Percentiles rank a stretch among this genome's conserved stretches.
Evolutionary conservation across 1,139 yeast species (phyloP).

Genomic region (Taphrina sp.): DNA sequence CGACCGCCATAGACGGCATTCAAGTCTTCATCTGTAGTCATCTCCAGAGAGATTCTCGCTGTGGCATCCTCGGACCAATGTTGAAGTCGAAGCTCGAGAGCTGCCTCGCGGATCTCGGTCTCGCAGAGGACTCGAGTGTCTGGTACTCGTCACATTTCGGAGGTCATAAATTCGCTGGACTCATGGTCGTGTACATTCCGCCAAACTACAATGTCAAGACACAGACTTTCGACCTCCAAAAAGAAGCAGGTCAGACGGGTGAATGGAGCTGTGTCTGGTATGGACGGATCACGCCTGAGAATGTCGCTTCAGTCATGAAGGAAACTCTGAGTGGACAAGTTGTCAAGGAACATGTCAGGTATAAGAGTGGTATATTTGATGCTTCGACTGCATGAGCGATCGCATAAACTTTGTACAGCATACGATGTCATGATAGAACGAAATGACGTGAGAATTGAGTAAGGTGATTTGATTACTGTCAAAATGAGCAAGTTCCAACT

Average conservation of each 20-base stretch:
- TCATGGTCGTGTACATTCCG: constrained; percentile 4
- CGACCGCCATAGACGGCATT: background rate
- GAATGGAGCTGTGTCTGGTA: constrained; percentile 26
- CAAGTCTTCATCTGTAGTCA: constrained; percentile 16
- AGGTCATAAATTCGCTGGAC: constrained; percentile 28
- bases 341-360: too few relatives aligned
- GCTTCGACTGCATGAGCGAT: too few relatives aligned
- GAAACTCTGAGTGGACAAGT: background rate
- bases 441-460: too few relatives aligned
- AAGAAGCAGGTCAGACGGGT: background rate
- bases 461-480: too few relatives aligned
- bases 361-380: too few relatives aligned
- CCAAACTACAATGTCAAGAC: background rate
- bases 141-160: constrained; percentile 10
- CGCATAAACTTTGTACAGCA: background rate
- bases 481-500: too few relatives aligned
- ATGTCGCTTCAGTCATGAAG: constrained; percentile 2
- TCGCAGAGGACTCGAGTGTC: background rate
- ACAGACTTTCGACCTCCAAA: background rate
- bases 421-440: too few relatives aligned
- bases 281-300: constrained; percentile 13
- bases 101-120: background rate
- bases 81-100: background rate
- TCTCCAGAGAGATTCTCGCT: constrained; percentile 9
- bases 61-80: constrained; percentile 10